These are phyloP conservation scores for Gamarada debralockiae DNA, from an alignment of 495 filamentous ascomycete genomes.

Conservation along the genomic window DNA sequence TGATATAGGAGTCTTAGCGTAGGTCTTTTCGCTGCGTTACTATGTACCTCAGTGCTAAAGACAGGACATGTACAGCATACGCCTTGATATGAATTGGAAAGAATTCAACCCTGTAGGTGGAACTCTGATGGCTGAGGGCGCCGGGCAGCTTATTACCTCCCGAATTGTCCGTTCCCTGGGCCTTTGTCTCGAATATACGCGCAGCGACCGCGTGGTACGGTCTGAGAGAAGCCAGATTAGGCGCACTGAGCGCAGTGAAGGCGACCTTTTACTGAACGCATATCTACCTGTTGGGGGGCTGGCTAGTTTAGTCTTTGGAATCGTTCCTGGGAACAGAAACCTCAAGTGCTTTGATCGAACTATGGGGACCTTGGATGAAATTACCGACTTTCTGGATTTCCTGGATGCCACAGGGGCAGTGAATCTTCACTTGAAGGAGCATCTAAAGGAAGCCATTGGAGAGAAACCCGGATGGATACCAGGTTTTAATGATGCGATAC, in stretches of 20 bases:
- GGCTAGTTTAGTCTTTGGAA: slow-evolving; percentile 1
- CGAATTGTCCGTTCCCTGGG: slow-evolving; percentile 1
- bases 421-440: no score
- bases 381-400: no score
- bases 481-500: slow-evolving; percentile 9
- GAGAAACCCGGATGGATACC: no score
- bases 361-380: background rate
- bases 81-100: slow-evolving; percentile 33
- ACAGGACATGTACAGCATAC: no score
- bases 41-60: no score
- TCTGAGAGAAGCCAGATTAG: no score
- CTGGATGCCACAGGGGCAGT: no score
- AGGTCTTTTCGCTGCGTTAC: no score
- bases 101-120: slow-evolving; percentile 29
- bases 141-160: slow-evolving; percentile 4
- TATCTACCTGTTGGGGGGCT: background rate
- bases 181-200: slow-evolving; percentile 5
- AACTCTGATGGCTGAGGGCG: slow-evolving; percentile 28
- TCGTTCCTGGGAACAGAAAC: background rate
- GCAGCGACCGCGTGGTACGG: no score
- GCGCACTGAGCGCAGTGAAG: background rate
- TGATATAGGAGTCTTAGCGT: slow-evolving; percentile 28
- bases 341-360: slow-evolving; percentile 1
- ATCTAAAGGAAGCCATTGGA: no score
- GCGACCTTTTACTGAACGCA: background rate